A percentile compares a stretch with the other conserved stretches of the same genome.
Conservation (phyloP, 75 land plant species). For the Pinus albicaulis region DNA sequence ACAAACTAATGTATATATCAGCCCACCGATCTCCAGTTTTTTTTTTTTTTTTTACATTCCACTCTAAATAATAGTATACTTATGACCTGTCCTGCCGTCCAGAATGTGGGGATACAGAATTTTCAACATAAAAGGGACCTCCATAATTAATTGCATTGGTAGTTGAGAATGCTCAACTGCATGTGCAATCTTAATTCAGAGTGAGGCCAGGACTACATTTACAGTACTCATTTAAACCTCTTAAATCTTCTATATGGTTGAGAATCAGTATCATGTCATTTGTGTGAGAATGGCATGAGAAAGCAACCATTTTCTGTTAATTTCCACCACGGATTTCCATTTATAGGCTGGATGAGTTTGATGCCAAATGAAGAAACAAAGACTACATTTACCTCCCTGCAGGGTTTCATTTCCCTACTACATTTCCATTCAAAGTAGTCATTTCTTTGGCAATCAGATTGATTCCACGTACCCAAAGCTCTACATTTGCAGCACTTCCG, state of each 20-base stretch:
- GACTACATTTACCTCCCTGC: neutral
- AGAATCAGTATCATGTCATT: neutral
- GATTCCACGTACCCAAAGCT: slow-evolving; percentile 65
- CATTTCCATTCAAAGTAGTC: slow-evolving; percentile 6
- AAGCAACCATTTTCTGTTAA: neutral
- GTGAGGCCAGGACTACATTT: neutral
- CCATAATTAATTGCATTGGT: neutral
- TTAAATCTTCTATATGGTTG: neutral
- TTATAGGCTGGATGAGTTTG: neutral
- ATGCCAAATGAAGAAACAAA: neutral
- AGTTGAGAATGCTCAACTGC: neutral
- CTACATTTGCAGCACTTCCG: slow-evolving; percentile 30
- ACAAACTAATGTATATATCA: neutral
- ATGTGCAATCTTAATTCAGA: neutral
- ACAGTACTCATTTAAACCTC: neutral
- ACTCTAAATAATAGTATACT: neutral
- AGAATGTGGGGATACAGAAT: neutral
- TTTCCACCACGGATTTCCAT: neutral
- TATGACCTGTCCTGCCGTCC: neutral
- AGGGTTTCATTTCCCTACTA: neutral
- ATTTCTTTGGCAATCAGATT: slow-evolving; percentile 34
- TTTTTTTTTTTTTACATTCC: neutral
- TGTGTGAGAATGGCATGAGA: slow-evolving; percentile 1
- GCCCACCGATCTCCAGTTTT: neutral
- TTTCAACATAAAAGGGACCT: neutral